phyloP scores from a whole-genome alignment of 2,329 filamentous ascomycete genomes.

The Cytospora chrysosperma region DNA sequence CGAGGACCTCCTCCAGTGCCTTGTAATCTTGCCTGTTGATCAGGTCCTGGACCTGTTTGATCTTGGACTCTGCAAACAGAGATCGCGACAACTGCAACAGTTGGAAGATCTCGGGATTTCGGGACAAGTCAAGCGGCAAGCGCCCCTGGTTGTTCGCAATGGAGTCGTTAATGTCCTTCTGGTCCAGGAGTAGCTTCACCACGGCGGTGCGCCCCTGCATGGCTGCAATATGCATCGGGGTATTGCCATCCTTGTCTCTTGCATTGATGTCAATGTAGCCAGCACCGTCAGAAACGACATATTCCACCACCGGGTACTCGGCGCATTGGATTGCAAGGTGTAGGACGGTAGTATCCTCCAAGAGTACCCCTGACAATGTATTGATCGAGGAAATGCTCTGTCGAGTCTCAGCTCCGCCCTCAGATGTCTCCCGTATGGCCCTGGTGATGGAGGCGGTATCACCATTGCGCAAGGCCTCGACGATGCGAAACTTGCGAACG shows the following conservation, averaged over 20 bases:
- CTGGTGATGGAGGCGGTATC: constrained; percentile 89
- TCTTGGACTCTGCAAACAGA: constrained; percentile 82
- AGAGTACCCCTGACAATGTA: constrained; percentile 40
- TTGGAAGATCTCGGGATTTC: constrained; percentile 94
- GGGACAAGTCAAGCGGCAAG: constrained; percentile 81
- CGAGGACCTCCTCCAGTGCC: constrained; percentile 72
- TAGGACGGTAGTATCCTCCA: constrained; percentile 85
- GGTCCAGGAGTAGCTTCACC: constrained; percentile 80
- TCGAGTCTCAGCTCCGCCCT: constrained; percentile 45
- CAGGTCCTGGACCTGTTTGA: constrained; percentile 79
- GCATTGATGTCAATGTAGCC: constrained; percentile 78
- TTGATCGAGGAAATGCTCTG: constrained; percentile 57
- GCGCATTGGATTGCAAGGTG: constrained; percentile 96
- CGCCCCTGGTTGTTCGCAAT: constrained; percentile 82
- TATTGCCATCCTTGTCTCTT: constrained; percentile 91
- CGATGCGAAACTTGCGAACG: constrained; percentile 88
- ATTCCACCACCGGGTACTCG: constrained; percentile 88
- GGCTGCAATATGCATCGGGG: constrained; percentile 84
- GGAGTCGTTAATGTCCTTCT: constrained; percentile 83
- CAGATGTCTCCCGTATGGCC: constrained; percentile 68
- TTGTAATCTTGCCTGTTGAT: constrained; percentile 74
- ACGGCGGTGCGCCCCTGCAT: constrained; percentile 76
- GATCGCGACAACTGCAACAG: constrained; percentile 87
- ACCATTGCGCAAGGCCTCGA: constrained; percentile 86
- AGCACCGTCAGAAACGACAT: constrained; percentile 76